These are phyloP conservation scores for Aureobasidium musti DNA, from an alignment of 2,329 filamentous ascomycete species.

Conservation along the genomic window DNA sequence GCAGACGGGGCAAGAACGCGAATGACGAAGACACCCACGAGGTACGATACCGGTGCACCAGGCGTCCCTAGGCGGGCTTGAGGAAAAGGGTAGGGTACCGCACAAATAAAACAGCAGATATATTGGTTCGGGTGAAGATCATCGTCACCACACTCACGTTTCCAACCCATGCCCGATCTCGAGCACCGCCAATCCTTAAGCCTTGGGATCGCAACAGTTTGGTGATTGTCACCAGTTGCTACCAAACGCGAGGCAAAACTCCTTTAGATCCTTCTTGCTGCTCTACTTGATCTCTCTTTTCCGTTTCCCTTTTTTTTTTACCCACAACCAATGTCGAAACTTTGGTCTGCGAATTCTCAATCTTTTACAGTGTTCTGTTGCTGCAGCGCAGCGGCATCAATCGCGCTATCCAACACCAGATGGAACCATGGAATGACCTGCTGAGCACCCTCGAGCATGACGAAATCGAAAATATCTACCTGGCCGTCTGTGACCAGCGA, in stretches of 20 bases:
- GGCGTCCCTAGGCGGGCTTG: background rate
- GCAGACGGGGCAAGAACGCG: too few relatives aligned
- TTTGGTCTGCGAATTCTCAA: slow-evolving; percentile 32
- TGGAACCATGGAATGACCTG: slow-evolving; percentile 41
- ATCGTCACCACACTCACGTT: slow-evolving; percentile 9
- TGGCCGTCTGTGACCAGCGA: slow-evolving; percentile 52
- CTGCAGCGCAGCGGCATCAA: slow-evolving; percentile 48
- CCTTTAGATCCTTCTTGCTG: background rate
- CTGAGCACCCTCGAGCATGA: slow-evolving; percentile 37
- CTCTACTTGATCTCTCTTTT: background rate
- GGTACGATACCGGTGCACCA: background rate
- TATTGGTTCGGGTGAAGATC: slow-evolving; percentile 11
- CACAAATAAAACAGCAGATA: background rate
- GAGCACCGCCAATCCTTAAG: background rate
- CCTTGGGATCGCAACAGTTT: slow-evolving; percentile 5
- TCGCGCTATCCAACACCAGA: slow-evolving; percentile 47
- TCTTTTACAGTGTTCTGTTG: slow-evolving; percentile 59
- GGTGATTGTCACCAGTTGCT: too few relatives aligned
- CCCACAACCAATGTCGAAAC: slow-evolving; percentile 10
- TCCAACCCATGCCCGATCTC: slow-evolving; percentile 4
- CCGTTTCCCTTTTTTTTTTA: too few relatives aligned
- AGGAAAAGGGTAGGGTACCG: background rate
- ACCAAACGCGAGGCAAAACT: too few relatives aligned
- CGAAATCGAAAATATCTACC: slow-evolving; percentile 46
- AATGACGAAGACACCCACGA: background rate